Evolutionary conservation across 2,329 filamentous ascomycete species (phyloP).

Genomic region (Verticillium nubilum): DNA sequence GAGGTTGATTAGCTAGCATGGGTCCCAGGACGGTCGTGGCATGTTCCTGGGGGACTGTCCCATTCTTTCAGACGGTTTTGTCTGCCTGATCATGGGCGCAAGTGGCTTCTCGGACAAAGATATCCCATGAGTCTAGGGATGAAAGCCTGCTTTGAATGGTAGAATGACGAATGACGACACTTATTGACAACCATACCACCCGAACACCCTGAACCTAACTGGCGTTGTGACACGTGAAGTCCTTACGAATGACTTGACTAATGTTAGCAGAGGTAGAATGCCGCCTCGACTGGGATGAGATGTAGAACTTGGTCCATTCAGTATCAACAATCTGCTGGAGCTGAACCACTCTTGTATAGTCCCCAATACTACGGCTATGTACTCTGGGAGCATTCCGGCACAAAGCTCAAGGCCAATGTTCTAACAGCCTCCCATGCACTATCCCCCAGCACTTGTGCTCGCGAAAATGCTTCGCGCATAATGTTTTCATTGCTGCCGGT

Average conservation of each 20-base stretch:
- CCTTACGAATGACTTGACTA: background rate
- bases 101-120: no score
- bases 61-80: no score
- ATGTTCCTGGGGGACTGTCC: no score
- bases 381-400: background rate
- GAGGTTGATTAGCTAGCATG: no score
- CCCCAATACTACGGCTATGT: background rate
- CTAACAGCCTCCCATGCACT: background rate
- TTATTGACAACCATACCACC: no score
- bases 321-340: no score
- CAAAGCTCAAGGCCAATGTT: background rate
- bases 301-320: no score
- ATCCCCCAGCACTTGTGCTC: background rate
- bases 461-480: background rate
- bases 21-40: no score
- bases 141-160: no score
- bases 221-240: background rate
- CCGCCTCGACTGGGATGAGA: background rate
- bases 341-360: background rate
- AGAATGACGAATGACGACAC: no score
- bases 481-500: background rate
- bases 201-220: background rate
- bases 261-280: background rate
- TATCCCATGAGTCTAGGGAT: no score
- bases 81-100: no score